phyloP scores from a whole-genome alignment of 2,329 filamentous ascomycete species.

The Penicillium freii region DNA sequence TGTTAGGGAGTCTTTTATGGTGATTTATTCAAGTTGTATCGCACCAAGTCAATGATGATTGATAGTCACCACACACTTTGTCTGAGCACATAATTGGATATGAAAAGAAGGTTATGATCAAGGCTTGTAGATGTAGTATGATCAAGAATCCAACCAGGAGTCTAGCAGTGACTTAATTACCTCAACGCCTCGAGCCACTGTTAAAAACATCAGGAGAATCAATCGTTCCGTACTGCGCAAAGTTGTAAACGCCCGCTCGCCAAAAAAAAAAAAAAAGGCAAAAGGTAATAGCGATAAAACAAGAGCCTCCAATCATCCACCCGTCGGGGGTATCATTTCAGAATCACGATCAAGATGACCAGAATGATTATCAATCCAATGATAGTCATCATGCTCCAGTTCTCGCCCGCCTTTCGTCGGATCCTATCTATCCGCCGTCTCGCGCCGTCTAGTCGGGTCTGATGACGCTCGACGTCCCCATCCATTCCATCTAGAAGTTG shows the following conservation, averaged over 20 bases:
- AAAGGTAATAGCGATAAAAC: neutral
- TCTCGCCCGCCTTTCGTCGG: conserved; percentile 72
- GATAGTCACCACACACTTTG: neutral
- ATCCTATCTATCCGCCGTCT: conserved; percentile 69
- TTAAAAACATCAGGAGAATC: neutral
- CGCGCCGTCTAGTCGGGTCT: conserved; percentile 71
- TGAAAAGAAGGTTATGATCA: neutral
- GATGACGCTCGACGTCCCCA: conserved; percentile 75
- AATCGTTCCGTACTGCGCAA: neutral
- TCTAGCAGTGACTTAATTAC: neutral
- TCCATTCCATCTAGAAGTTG: conserved; percentile 88
- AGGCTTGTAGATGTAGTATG: conserved; percentile 1
- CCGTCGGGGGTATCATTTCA: conserved; percentile 57
- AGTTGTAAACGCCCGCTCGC: conserved; percentile 23
- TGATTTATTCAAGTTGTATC: neutral
- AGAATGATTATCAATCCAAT: conserved; percentile 79
- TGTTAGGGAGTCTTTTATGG: neutral
- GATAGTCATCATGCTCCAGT: conserved; percentile 81
- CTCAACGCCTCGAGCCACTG: conserved; percentile 3
- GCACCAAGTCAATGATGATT: neutral
- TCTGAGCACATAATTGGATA: neutral
- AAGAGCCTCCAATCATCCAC: neutral
- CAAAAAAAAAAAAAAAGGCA: conserved; percentile 3
- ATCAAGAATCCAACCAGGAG: neutral
- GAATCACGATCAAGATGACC: conserved; percentile 74